These are phyloP conservation scores for Withania somnifera DNA, from an alignment of 305 asterid genomes.

Conservation along the genomic window DNA sequence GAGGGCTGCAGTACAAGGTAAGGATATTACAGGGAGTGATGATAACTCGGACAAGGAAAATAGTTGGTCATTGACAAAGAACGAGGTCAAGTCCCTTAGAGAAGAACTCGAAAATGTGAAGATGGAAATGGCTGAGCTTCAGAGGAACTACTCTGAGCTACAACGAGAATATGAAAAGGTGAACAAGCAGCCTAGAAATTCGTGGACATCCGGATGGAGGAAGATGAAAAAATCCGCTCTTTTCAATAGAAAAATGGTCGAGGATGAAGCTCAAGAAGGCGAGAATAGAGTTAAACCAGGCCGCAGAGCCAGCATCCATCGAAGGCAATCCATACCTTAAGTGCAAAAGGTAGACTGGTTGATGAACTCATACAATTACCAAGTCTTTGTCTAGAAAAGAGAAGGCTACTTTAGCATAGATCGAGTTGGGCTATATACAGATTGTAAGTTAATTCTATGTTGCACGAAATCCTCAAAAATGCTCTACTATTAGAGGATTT, in stretches of 20 bases:
- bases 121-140: conserved; percentile 45
- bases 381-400: not conserved
- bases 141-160: conserved; percentile 46
- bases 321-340: conserved; percentile 44
- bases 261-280: conserved; percentile 31
- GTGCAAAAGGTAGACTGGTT: not conserved
- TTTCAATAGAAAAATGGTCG: conserved; percentile 25
- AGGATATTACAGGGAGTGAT: conserved; percentile 22
- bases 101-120: conserved; percentile 56
- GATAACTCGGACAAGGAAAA: conserved; percentile 42
- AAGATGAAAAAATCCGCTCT: conserved; percentile 38
- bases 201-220: conserved; percentile 55
- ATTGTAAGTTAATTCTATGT: not conserved
- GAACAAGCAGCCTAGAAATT: conserved; percentile 23
- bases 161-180: conserved; percentile 43
- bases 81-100: conserved; percentile 52
- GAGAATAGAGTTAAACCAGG: conserved; percentile 17
- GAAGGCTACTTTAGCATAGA: not conserved
- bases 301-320: conserved; percentile 20
- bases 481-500: not conserved
- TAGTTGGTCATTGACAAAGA: conserved; percentile 34
- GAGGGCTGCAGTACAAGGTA: conserved; percentile 48
- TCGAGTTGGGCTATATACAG: not conserved
- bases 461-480: not conserved
- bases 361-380: not conserved